Evolutionary conservation across 805 yeast species (phyloP).

Genomic region (Candida sonorensis): DNA sequence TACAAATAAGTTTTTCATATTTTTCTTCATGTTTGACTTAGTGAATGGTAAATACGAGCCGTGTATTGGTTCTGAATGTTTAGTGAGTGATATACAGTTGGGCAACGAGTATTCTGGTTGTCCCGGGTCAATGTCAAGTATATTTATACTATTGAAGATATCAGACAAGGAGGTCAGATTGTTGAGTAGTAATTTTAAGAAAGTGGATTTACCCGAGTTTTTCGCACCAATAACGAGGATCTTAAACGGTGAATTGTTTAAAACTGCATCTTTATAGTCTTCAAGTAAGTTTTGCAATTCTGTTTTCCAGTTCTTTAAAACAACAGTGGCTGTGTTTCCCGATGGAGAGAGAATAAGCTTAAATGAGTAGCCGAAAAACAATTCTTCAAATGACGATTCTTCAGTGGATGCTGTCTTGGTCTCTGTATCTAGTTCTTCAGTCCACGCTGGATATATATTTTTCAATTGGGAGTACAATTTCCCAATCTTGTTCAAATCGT

Average conservation of each 20-base stretch:
- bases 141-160: conserved; percentile 27
- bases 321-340: conserved; percentile 23
- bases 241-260: conserved; percentile 5
- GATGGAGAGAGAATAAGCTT: conserved; percentile 20
- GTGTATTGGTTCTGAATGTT: conserved; percentile 26
- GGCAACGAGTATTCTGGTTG: conserved; percentile 77
- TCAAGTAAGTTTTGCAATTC: conserved; percentile 10
- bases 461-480: conserved; percentile 38
- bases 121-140: conserved; percentile 83
- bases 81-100: conserved; percentile 55
- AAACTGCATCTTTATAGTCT: conserved; percentile 3
- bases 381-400: conserved; percentile 20
- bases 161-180: conserved; percentile 26
- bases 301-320: conserved; percentile 22
- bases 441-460: conserved; percentile 29
- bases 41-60: conserved; percentile 32
- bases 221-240: conserved; percentile 56
- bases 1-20: conserved; percentile 30
- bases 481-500: conserved; percentile 42
- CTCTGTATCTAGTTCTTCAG: too few relatives aligned
- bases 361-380: conserved; percentile 32
- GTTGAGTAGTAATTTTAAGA: conserved; percentile 49
- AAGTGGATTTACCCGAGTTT: conserved; percentile 78
- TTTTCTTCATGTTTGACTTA: conserved; percentile 26
- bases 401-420: neutral